These are phyloP conservation scores for Colletotrichum sp. DNA, from an alignment of 2,329 filamentous ascomycete genomes.

Conservation along the genomic window DNA sequence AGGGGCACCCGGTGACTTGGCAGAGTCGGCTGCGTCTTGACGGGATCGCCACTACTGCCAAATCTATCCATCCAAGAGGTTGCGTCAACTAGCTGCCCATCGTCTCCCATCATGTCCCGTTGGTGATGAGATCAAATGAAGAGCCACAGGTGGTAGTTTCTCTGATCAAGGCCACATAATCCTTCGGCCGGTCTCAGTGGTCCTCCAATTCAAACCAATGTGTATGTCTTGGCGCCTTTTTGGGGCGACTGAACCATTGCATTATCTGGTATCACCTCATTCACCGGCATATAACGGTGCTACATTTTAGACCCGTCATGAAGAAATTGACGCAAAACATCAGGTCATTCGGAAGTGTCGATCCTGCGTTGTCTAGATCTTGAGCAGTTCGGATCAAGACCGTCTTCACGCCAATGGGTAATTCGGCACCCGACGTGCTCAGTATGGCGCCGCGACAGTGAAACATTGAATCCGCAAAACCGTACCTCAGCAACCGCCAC, in stretches of 20 bases:
- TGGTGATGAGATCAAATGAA: background rate
- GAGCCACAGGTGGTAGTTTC: fast-evolving
- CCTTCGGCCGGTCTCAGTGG: background rate
- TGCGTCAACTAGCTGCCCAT: background rate
- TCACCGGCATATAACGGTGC: background rate
- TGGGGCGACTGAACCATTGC: background rate
- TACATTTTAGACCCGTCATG: background rate
- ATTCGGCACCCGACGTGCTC: background rate
- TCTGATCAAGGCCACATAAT: background rate
- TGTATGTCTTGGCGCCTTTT: background rate
- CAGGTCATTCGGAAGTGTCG: background rate
- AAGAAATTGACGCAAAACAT: background rate
- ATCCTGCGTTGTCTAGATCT: background rate
- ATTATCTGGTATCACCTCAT: background rate
- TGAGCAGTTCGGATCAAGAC: background rate
- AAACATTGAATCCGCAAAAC: background rate
- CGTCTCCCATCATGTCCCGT: background rate
- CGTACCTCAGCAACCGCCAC: background rate
- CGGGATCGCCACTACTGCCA: background rate
- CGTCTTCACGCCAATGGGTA: background rate
- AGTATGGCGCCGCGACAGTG: background rate
- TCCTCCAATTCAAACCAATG: background rate
- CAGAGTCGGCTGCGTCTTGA: background rate
- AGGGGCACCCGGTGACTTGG: background rate
- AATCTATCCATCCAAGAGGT: background rate